Conservation (phyloP, 768 basidiomycete genomes). For the Kockovaella imperatae region DNA sequence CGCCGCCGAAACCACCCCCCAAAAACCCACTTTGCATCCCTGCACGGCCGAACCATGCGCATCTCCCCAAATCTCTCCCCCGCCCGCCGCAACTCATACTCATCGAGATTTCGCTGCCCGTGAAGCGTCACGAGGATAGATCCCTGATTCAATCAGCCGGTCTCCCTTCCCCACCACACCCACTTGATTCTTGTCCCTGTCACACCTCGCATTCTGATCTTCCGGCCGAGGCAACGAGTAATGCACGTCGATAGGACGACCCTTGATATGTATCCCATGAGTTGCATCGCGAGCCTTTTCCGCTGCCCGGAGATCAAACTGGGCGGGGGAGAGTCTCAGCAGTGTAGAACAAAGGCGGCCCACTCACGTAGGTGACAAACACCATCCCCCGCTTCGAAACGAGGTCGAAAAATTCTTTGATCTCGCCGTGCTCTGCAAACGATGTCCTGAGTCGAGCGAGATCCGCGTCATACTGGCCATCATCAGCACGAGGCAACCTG, state of each 20-base stretch:
- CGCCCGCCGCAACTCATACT: conserved; percentile 69
- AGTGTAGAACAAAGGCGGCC: neutral
- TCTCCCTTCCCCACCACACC: too few relatives aligned
- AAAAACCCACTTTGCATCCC: conserved; percentile 46
- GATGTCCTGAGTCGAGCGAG: conserved; percentile 64
- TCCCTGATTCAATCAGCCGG: conserved; percentile 56
- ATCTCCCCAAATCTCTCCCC: conserved; percentile 88
- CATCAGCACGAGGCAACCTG: neutral
- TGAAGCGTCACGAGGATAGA: conserved; percentile 70
- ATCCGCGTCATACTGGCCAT: conserved; percentile 43
- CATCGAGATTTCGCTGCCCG: conserved; percentile 65
- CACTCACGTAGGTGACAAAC: conserved; percentile 95
- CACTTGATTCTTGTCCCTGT: conserved; percentile 79
- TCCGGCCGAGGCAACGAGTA: conserved; percentile 91
- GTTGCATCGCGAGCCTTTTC: conserved; percentile 83
- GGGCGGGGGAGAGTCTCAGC: neutral
- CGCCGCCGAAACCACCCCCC: conserved; percentile 56
- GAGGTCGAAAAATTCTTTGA: conserved; percentile 95
- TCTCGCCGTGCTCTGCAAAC: conserved; percentile 90
- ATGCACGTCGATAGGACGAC: conserved; percentile 93
- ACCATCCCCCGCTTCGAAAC: conserved; percentile 95
- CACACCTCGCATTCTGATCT: conserved; percentile 54
- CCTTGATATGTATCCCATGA: conserved; percentile 79
- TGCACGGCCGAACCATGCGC: conserved; percentile 59
- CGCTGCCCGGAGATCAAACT: conserved; percentile 91